phyloP scores from a whole-genome alignment of 139 green algal genomes.

The Pedinophyceae sp. region DNA sequence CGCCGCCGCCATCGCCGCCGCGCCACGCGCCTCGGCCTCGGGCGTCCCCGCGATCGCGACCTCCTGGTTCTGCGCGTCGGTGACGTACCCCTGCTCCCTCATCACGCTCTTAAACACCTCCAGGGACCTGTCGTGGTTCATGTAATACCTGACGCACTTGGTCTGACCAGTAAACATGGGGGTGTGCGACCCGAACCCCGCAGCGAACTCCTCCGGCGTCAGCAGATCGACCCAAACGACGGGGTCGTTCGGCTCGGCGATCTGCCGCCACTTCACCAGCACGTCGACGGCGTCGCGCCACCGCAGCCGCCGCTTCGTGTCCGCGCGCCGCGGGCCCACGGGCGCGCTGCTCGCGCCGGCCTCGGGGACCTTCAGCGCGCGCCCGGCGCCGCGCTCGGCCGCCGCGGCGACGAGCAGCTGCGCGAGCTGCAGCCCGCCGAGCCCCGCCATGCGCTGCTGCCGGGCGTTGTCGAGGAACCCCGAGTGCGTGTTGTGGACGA shows the following conservation, averaged over 20 bases:
- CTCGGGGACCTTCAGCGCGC: background rate
- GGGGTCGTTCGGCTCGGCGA: constrained; percentile 81
- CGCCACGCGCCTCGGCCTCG: background rate
- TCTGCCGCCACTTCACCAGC: constrained; percentile 83
- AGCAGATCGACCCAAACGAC: constrained; percentile 92
- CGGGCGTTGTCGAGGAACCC: constrained; percentile 65
- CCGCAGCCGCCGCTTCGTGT: constrained; percentile 39
- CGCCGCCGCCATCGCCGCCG: too few species aligned
- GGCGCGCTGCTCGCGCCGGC: background rate
- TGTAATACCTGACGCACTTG: constrained; percentile 82
- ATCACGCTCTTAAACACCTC: constrained; percentile 35
- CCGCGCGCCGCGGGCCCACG: background rate
- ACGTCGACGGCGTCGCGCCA: constrained; percentile 85
- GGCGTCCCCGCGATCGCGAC: background rate
- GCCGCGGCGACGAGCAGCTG: constrained; percentile 39
- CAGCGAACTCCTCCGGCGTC: constrained; percentile 59
- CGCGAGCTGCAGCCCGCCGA: constrained; percentile 56
- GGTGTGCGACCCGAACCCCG: constrained; percentile 77
- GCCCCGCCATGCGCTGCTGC: constrained; percentile 61
- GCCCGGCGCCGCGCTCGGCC: constrained; percentile 15
- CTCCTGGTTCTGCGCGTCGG: background rate
- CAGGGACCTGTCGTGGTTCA: constrained; percentile 54
- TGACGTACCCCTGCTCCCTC: constrained; percentile 21
- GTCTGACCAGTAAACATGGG: constrained; percentile 81
- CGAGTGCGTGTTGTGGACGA: constrained; percentile 1